Conservation (phyloP, 75 land plant genomes). For the Cunninghamia lanceolata region DNA sequence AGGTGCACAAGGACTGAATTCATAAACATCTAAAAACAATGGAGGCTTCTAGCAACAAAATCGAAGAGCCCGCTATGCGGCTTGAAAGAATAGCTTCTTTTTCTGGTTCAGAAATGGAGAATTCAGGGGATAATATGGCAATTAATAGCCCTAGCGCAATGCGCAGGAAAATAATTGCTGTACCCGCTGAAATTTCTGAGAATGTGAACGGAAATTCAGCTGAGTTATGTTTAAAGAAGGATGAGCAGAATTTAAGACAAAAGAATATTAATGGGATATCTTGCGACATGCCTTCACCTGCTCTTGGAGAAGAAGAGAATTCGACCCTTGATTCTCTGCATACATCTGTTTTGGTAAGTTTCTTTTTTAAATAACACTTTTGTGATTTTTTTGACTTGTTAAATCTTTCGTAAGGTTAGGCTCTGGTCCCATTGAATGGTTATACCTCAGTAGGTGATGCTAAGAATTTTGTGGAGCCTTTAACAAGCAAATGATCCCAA, state of each 20-base stretch:
- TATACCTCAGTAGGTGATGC: too few species aligned
- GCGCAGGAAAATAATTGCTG: neutral
- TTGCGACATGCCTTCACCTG: too few species aligned
- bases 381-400: neutral
- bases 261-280: too few species aligned
- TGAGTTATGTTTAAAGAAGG: neutral
- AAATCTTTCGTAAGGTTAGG: too few species aligned
- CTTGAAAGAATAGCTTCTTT: neutral
- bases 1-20: neutral
- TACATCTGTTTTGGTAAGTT: neutral
- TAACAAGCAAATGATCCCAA: too few species aligned
- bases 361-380: neutral
- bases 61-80: neutral
- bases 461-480: too few species aligned
- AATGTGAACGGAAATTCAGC: neutral
- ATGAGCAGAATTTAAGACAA: neutral
- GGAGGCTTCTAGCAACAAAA: neutral
- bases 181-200: neutral
- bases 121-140: too few species aligned
- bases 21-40: neutral
- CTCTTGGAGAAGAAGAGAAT: neutral
- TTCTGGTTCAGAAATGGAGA: neutral
- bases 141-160: neutral
- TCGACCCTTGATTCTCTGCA: neutral
- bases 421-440: too few species aligned